Base-by-base conservation (phyloP, 495 filamentous ascomycete genomes). In the Penicillium simplicissimum region DNA sequence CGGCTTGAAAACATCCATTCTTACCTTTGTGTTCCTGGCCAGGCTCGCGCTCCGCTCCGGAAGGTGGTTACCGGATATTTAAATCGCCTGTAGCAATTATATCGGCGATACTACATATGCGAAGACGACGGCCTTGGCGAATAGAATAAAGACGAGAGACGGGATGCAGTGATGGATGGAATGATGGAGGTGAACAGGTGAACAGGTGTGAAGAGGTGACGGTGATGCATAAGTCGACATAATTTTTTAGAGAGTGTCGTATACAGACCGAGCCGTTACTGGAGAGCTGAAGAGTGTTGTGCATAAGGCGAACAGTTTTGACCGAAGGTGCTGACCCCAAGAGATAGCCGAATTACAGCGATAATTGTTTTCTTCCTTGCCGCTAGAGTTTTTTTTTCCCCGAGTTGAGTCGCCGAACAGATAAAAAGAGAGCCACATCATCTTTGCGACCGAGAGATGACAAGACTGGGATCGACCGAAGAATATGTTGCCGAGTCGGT, bases 301-400 rank as follows among this genome's bases (percentile, higher is more conserved):
- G 69, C 65, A 74, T 72, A 74, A 79, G 76, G 74, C 74, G 74
- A 72, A 73, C 57, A 75, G 72, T 69, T 72, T 52, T 73, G 73
- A 73, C 63, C 62, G 69, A 71, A 61, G 78, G 72, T 79, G 79
- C 74, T 81, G 79, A 74, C 67, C 70, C 51, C 76, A 76, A 73
- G 71, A 78, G 74, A 78, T 66, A 78, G 74, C 76, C 78, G 75
- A 79, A 80, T 81, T 81, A 81, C 77, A 80, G 78, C 77, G 77
- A 74, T 74, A 77, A 73, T 69, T 77, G 68, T 76, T 73, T 68
- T 69, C 61, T 70, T 71, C 74, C 69, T 74, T 78, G 76, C 75
- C 77, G 76, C 77, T 73, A 78, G 65, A 67, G 61, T 70, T 74
- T 76, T 43, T 43, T 13, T 43, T 34, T 31, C 73, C 23, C 77